Base-by-base conservation (phyloP, 176 grass and related monocot genomes). In the Oryza punctata region DNA sequence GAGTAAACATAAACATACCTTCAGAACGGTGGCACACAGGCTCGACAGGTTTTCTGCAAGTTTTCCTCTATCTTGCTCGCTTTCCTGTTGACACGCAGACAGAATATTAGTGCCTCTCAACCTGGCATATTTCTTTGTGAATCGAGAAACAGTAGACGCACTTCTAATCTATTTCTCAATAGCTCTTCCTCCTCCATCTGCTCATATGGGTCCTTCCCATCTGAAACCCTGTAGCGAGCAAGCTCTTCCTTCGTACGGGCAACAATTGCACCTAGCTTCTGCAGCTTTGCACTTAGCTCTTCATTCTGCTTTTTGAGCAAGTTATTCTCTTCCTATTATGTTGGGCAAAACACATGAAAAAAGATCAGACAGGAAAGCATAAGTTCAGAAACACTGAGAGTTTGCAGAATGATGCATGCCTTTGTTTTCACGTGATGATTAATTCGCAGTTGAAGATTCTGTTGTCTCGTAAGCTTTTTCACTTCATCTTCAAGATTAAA, bases 391-490 rank as follows among this genome's bases (percentile, higher is more conserved):
- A 78, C 74, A 45, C 7, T 25, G 47, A 7, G 57, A 67, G 26
- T 13, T 63, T 14, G 6, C 64, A 49, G 73, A 83, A 27, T 41
- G 73, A 26, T 21, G 46, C 30, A 16, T 84, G 86, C 96, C 92
- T 98, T 98, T 38, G 93, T 98, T 95, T 95, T 98, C 40, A 87
- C 93, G 77, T 98, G 96, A 85, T 98, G 96, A 91, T 98, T 92
- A 40, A 98, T 95, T 47, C 87, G 84, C 77, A 90, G 76, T 70
- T 98, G 96, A 57, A 98, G 91, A 90, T 93, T 98, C 73, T 98
- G 89, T 65, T 94, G 93, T 66, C 84, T 85, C n/a, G 80, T 89
- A 28, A 95, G 78, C 69, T 91, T 94, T 66, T 92, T 92, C n/a
- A 95, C 72, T 87, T 98, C 96, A 83, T 90, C 87, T 89, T 98